Evolutionary conservation across 805 yeast species (phyloP), one percentile per base, ranked within the genome.

Genomic region (Candida cerambycidarum): DNA sequence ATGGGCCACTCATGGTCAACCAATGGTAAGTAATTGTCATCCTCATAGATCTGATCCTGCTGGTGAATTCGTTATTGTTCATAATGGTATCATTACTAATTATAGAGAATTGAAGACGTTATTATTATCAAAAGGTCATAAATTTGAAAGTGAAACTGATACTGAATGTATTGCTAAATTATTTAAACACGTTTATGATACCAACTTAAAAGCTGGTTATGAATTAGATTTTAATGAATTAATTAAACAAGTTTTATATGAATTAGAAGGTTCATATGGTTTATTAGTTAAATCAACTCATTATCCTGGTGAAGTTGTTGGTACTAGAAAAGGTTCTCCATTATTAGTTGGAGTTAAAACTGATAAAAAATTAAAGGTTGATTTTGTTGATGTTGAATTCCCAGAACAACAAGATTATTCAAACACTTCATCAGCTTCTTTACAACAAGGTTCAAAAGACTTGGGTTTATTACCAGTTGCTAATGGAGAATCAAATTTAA

Each of bases 1-100:
- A 75, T 93, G 99, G 99, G 99, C 99, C 39, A 93, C 99, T 29
- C 99, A 93, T 66, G 99, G 99, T 67, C 87, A 83, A 57, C 97
- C 97, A 44, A 81, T 80, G 52, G 80, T 76, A 48, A 56, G 65
- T 48, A 93, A 93, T 74, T 93, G 98, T 63, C 99, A 93, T 65
- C 99, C 99, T 38, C 98, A 92, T 62, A 75, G 92, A 51, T 88
- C 97, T 1, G 99, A 89, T 63, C 76, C 79, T 8, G 66, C 67
- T 35, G 84, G 85, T 55, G 96, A 90, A 65, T 93, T 93, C 57
- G 80, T 88, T 33, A 83, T 93, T 51, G 98, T 93, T 40, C 99
- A 93, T 74, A 93, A 93, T 58, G 99, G 99, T 75, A 93, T 93
- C 64, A 89, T 93, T 67, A 93, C 99, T 56, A 93, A 93, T 69